Base-by-base conservation (phyloP, 192 early-diverging fungal genomes). In the Coemansia sp. region DNA sequence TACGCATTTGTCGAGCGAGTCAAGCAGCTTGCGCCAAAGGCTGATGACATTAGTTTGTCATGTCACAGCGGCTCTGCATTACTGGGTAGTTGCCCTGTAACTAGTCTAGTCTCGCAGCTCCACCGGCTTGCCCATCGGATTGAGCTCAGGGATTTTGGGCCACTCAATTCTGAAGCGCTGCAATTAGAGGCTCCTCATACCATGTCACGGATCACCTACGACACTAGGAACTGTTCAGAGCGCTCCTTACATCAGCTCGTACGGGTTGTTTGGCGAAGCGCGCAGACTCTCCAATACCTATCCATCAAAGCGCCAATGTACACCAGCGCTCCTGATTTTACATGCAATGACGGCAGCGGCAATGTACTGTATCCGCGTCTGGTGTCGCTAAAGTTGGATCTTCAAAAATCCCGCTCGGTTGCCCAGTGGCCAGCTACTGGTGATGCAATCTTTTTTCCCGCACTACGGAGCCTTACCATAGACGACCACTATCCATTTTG, bases 401-500 rank as follows among this genome's bases (percentile, higher is more conserved):
- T 3, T 19, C 18, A 12, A 12, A 22, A 21, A 26, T 12, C 6
- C 24, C 10, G 0, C 21, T 10, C 18, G 18, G 10, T 12, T 9
- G 10, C 7, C 8, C 18, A 21, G 6, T 8, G 1, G 14, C 43
- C 19, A 8, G 43, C 9, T n/a, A 15, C 34, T 18, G 38, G 15
- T 12, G 33, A 24, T 15, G 44, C 14, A 22, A 27, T 36, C 5
- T 44, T 33, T 21, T 60, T 60, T 52, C 59, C 59, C 14, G 36
- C 11, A 5, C 50, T 62, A 3, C 48, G 36, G n/a, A 17, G n/a
- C 9, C 33, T 62, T 4, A 26, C 36, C 1, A 40, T 37, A 3
- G 21, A 15, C 18, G 24, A 29, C 15, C 27, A 17, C 6, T 62
- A 62, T 19, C 60, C 60, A 18, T 62, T 62, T 53, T 48, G 37